Base-by-base conservation (phyloP, 2,329 filamentous ascomycete species). In the Stagonosporopsis vannaccii region DNA sequence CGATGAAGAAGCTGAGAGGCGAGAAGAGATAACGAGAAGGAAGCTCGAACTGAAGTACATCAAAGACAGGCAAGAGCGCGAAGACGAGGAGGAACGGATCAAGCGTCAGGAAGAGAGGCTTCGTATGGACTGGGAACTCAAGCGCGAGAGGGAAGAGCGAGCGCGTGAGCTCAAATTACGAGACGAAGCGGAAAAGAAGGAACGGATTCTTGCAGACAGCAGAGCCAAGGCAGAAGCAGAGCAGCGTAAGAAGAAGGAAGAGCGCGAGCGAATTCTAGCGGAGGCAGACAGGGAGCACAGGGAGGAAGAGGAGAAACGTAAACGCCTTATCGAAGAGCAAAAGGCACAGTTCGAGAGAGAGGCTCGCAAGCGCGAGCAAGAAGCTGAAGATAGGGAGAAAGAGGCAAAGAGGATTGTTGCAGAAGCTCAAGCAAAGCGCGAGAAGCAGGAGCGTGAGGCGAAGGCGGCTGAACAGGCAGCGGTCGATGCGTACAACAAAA, bases 151-250 rank as follows among this genome's bases (percentile, higher is more conserved):
- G 35, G 71, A 68, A 37, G 67, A 71, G 36, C 64, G 70, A 23
- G 62, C 68, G 19, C 70, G 73, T 44, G 70, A 77, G 41, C 66
- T 72, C 42, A 69, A 72, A 44, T 67, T 77, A 49, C 70, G 73
- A 12, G 73, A 77, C 49, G 77, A 78, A 49, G 73, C 72, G 55
- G 72, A 75, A 45, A 74, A 79, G 61, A 68, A 65, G 26, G 73
- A 79, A 35, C 75, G 71, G 19, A 69, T 77, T 45, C 45, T 76
- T 19, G 62, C 60, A 17, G 73, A 75, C 60, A 71, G 75, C 59
- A 76, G 73, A 56, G 69, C 74, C 25, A 76, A 77, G 51, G 69
- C 77, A 44, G 77, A 77, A 50, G 72, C 73, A 51, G 75, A 73
- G 41, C 74, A 76, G 53, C 66, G 58, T n/a, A 68, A 73, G 53